phyloP scores from a whole-genome alignment of 2,329 filamentous ascomycete genomes.

The Aspergillus vadensis region DNA sequence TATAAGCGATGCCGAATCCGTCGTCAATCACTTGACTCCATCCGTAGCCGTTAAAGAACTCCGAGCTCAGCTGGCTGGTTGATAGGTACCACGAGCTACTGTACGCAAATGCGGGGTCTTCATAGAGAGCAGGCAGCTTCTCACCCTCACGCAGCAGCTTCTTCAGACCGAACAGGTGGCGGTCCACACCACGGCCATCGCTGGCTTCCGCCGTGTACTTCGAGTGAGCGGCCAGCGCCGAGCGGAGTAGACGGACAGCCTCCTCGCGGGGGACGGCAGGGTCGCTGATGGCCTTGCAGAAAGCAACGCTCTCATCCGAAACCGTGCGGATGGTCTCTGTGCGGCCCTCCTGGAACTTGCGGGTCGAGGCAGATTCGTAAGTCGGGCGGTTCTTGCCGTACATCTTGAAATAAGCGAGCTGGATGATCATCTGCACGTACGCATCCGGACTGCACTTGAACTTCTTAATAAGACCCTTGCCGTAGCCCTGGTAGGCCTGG shows the following conservation, averaged over 20 bases:
- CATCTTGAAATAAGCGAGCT: conserved; percentile 98
- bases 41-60: conserved; percentile 98
- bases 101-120: conserved; percentile 84
- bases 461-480: conserved; percentile 98
- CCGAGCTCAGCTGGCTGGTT: conserved; percentile 84
- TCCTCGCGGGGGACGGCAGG: conserved; percentile 63
- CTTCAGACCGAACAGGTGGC: conserved; percentile 97
- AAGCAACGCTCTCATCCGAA: conserved; percentile 86
- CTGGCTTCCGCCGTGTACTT: conserved; percentile 89
- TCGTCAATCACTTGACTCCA: conserved; percentile 98
- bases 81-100: conserved; percentile 87
- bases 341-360: conserved; percentile 92
- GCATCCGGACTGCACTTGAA: conserved; percentile 98
- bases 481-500: conserved; percentile 95
- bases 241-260: conserved; percentile 74
- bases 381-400: conserved; percentile 97
- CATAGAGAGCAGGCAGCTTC: conserved; percentile 77
- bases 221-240: conserved; percentile 77
- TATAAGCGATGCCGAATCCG: conserved; percentile 97
- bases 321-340: conserved; percentile 95
- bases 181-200: conserved; percentile 90
- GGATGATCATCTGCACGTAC: conserved; percentile 98
- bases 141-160: conserved; percentile 80
- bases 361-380: conserved; percentile 93
- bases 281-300: conserved; percentile 85